These are phyloP conservation scores for Papiliotrema laurentii DNA, from an alignment of 1,284 basidiomycete species.

Conservation along the genomic window DNA sequence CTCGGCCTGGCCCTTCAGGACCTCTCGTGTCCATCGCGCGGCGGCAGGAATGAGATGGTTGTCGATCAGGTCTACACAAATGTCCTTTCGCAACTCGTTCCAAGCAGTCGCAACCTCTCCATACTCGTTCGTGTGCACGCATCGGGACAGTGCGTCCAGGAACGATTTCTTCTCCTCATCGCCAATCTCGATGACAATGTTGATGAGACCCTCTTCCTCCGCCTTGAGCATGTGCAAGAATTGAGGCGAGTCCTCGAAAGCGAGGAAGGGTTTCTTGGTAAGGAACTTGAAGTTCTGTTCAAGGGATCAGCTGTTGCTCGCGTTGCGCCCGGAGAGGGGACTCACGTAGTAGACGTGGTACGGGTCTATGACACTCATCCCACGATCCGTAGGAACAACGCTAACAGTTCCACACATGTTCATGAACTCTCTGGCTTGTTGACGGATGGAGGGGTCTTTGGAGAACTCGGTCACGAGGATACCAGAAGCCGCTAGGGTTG, in stretches of 20 bases:
- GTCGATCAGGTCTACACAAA: slow-evolving; percentile 73
- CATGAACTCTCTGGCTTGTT: slow-evolving; percentile 73
- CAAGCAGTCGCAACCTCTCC: slow-evolving; percentile 83
- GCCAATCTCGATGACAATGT: slow-evolving; percentile 67
- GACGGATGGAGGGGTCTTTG: slow-evolving; percentile 83
- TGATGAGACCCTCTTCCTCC: slow-evolving; percentile 82
- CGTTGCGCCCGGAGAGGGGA: slow-evolving; percentile 17
- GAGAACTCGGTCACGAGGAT: slow-evolving; percentile 87
- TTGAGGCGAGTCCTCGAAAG: slow-evolving; percentile 67
- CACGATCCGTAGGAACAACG: slow-evolving; percentile 84
- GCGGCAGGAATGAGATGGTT: slow-evolving; percentile 71
- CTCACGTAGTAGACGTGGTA: slow-evolving; percentile 83
- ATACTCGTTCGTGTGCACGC: slow-evolving; percentile 79
- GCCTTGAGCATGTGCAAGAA: slow-evolving; percentile 90
- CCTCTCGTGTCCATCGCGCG: slow-evolving; percentile 82
- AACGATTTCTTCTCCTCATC: slow-evolving; percentile 61
- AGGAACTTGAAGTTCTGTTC: slow-evolving; percentile 99
- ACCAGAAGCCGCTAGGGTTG: slow-evolving; percentile 56
- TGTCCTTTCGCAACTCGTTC: slow-evolving; percentile 79
- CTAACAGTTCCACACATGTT: slow-evolving; percentile 72
- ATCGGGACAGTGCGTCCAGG: slow-evolving; percentile 63
- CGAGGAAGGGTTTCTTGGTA: slow-evolving; percentile 68
- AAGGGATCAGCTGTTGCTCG: slow-evolving; percentile 3
- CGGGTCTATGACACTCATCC: slow-evolving; percentile 84
- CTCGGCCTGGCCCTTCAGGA: slow-evolving; percentile 84